Base-by-base conservation (phyloP, 805 yeast genomes). In the Nematodospora valgi region DNA sequence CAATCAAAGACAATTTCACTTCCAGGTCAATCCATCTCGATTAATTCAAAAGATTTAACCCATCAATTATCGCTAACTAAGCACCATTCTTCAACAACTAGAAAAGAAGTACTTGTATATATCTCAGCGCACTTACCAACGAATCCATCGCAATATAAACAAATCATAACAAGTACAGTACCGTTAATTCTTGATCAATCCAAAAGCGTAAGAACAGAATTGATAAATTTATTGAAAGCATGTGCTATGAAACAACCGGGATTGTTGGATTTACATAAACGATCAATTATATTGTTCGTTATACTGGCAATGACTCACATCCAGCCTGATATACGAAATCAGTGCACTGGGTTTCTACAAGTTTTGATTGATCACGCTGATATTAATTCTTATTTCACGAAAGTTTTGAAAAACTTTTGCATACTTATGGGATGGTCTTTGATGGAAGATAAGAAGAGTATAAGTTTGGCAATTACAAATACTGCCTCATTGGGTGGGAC, bases 261-360 rank as follows among this genome's bases (percentile, higher is more conserved):
- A 4, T 62, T 83, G 18, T 58, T 83, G 40, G 76, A 74, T 37
- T 56, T 83, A 17, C 86, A 83, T 63, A 64, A 79, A 49, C 62
- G 78, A 41, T 59, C 67, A 14, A 52, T 83, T 36, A 71, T 84
- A n/a, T 68, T 91, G 20, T 89, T 83, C 54, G 69, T 91, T 12
- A 84, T 83, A 47, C 82, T 91, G 34, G 94, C 96, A 3, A 91
- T 93, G 96, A 84, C 97, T 12, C 97, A 93, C 55, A 83, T 93
- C 26, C 74, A 74, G 20, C 80, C 87, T 1, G 78, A 77, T 4
- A 79, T 93, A 18, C 73, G 96, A 37, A 74, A 76, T 29, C 88
- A 85, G 40, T 78, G 95, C 2, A 76, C 91, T 0, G 75, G 72
- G 39, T 85, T 83, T 47, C 60, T 89, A 17, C 66, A 70, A 25